phyloP scores from a whole-genome alignment of 2,329 filamentous ascomycete genomes.

The Diaporthe nobilis region DNA sequence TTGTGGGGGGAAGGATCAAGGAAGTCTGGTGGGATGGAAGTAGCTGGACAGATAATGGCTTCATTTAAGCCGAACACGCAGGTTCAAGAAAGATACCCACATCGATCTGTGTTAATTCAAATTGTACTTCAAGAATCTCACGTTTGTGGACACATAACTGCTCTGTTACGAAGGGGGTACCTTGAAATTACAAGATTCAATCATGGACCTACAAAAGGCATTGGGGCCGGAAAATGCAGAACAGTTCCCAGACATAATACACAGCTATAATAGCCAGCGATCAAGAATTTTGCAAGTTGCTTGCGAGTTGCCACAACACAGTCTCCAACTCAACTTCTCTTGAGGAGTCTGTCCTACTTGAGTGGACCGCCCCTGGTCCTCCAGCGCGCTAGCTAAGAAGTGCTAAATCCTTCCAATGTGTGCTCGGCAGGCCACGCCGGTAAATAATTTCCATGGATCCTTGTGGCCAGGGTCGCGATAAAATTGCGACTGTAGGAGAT shows the following conservation, averaged over 20 bases:
- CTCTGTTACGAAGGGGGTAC: neutral
- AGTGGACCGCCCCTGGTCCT: neutral
- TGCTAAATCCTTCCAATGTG: slow-evolving; percentile 21
- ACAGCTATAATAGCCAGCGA: neutral
- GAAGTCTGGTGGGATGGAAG: slow-evolving; percentile 16
- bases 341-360: neutral
- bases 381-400: slow-evolving; percentile 19
- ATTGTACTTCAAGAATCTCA: neutral
- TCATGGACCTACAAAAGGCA: neutral
- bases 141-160: neutral
- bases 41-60: slow-evolving; percentile 9
- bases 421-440: slow-evolving; percentile 16
- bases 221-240: neutral
- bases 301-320: neutral
- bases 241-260: neutral
- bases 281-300: neutral
- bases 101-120: neutral
- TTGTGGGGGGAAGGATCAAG: neutral
- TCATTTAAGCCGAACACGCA: neutral
- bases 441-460: neutral
- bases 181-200: neutral
- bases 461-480: neutral
- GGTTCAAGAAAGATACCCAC: neutral
- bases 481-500: neutral
- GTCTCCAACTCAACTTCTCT: neutral